phyloP scores from a whole-genome alignment of 495 filamentous ascomycete species.

The Neurospora tetraspora region DNA sequence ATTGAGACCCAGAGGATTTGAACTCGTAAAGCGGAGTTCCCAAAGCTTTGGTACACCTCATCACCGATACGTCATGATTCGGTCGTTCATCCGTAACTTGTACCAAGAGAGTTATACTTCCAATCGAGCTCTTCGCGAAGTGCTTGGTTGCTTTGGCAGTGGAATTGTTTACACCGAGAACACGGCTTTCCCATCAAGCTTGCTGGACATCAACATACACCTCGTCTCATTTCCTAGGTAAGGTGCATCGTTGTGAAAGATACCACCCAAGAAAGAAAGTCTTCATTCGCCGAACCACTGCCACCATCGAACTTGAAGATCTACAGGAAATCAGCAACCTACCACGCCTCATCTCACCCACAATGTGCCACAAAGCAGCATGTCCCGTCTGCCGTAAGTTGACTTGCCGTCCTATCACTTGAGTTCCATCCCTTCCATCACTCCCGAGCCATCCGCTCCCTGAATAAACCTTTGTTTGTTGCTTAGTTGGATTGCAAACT shows the following conservation, averaged over 20 bases:
- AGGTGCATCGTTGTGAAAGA: neutral
- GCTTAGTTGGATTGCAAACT: neutral
- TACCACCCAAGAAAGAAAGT: neutral
- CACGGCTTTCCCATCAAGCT: neutral
- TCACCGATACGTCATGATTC: neutral
- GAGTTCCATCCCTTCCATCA: neutral
- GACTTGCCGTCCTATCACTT: neutral
- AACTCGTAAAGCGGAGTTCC: neutral
- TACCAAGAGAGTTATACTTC: neutral
- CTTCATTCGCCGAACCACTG: neutral
- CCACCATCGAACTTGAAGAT: neutral
- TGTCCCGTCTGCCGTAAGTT: neutral
- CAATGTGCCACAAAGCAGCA: neutral
- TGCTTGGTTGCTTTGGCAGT: neutral
- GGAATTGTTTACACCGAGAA: neutral
- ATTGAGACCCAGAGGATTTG: neutral
- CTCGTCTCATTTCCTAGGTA: neutral
- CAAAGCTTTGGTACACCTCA: neutral
- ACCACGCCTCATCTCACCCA: neutral
- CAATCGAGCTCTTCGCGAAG: neutral
- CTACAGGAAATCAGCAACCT: neutral
- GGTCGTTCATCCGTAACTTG: neutral
- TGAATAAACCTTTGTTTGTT: neutral
- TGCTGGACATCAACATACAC: neutral
- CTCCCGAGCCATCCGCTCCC: neutral